Evolutionary conservation across 2,329 filamentous ascomycete species (phyloP).

Genomic region (Didymella glomerata): DNA sequence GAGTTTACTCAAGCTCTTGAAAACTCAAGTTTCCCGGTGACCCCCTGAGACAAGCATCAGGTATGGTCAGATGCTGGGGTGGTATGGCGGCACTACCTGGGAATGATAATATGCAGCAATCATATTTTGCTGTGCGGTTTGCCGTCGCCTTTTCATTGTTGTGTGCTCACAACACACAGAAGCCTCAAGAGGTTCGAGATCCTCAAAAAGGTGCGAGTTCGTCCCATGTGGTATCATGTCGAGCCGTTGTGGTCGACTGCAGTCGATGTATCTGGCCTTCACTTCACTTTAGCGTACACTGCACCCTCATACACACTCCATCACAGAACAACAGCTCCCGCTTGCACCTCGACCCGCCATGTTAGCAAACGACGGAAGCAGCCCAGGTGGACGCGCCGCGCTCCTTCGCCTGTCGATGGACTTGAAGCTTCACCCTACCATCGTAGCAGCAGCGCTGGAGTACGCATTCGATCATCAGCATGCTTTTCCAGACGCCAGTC

Average conservation of each 20-base stretch:
- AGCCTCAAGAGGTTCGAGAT: no score
- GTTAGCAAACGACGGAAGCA: slow-evolving; percentile 8
- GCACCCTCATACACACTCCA: no score
- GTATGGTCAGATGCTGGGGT: background rate
- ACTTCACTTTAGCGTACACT: background rate
- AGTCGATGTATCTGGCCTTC: background rate
- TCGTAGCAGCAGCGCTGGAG: slow-evolving; percentile 3
- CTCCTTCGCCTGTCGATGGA: slow-evolving; percentile 1
- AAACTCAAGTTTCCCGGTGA: background rate
- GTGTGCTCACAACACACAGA: no score
- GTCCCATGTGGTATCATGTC: background rate
- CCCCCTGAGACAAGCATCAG: background rate
- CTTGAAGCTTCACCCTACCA: background rate
- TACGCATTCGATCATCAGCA: slow-evolving; percentile 4
- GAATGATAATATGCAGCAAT: background rate
- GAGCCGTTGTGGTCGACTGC: background rate
- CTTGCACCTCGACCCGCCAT: background rate
- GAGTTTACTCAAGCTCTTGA: background rate
- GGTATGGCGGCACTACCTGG: background rate
- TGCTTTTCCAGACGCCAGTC: background rate
- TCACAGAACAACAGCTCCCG: background rate
- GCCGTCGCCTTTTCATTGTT: background rate
- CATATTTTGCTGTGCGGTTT: background rate
- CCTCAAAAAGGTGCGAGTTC: no score
- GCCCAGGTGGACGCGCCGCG: slow-evolving; percentile 1